Conservation (phyloP, 768 basidiomycete genomes). For the Panellus pusillus region DNA sequence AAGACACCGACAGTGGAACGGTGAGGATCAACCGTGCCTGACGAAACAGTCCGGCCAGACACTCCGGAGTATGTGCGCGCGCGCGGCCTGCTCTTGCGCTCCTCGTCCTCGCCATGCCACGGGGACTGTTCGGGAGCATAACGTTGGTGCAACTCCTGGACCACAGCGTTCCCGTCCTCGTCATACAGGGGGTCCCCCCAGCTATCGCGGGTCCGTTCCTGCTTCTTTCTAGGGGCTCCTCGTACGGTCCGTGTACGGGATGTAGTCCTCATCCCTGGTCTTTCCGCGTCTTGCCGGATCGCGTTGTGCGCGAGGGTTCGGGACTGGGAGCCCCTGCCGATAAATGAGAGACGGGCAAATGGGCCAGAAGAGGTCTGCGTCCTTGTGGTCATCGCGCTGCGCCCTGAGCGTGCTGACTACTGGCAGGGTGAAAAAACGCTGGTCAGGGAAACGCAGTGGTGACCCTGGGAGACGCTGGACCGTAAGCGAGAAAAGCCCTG, state of each 20-base stretch:
- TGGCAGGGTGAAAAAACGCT: neutral
- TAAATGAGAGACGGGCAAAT: slow-evolving; percentile 12
- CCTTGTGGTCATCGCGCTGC: slow-evolving; percentile 16
- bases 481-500: neutral
- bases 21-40: slow-evolving; percentile 37
- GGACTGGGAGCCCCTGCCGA: slow-evolving; percentile 17
- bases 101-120: slow-evolving; percentile 19
- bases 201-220: slow-evolving; percentile 37
- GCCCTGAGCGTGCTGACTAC: neutral
- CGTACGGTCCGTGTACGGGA: slow-evolving; percentile 65
- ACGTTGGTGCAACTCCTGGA: slow-evolving; percentile 30
- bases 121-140: slow-evolving; percentile 21
- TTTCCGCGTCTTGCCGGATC: slow-evolving; percentile 4
- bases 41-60: slow-evolving; percentile 42
- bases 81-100: slow-evolving; percentile 28
- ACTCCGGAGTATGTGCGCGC: slow-evolving; percentile 41
- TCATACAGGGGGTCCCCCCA: slow-evolving; percentile 40
- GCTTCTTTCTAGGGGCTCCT: slow-evolving; percentile 34
- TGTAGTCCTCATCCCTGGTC: slow-evolving; percentile 56
- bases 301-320: neutral
- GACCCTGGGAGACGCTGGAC: neutral
- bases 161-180: slow-evolving; percentile 30
- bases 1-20: slow-evolving; percentile 29
- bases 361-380: slow-evolving; percentile 20
- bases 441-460: neutral